Base-by-base conservation (phyloP, 2,329 filamentous ascomycete species). In the Sarocladium brachiariae region DNA sequence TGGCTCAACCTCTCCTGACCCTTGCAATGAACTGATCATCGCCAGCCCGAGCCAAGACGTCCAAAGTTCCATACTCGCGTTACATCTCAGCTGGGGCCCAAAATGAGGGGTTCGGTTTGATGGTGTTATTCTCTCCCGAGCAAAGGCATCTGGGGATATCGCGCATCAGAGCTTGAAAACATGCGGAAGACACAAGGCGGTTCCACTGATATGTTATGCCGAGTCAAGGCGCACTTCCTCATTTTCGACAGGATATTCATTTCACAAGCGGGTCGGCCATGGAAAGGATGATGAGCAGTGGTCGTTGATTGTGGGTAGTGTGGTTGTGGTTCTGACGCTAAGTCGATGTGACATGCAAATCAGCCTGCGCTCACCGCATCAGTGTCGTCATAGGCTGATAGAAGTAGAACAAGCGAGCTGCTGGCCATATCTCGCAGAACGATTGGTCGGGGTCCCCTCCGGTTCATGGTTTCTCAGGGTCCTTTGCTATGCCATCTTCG, bases 321-420 rank as follows among this genome's bases (percentile, higher is more conserved):
- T 19, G 39, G 23, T 19, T 23, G 6, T 4, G 9, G 18, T 13
- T 18, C 39, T 21, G 25, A 25, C 43, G 43, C 43, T 47, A 47
- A 33, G 16, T 4, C 16, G n/a, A 23, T 30, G n/a, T 47, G 43
- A 33, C 31, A 18, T 13, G 7, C 25, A 10, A 25, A 16, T 5
- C 16, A 13, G 18, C 10, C 16, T n/a, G 18, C 5, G 24, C 27
- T 47, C 43, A 47, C 43, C 43, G 43, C 43, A 47, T 47, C 27
- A 47, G 25, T 47, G 43, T 47, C 43, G 43, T 47, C 43, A 47
- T 47, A 21, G 43, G 43, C 21, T 19, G 27, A 47, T 21, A 47
- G 19, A 18, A 5, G 4, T 33, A 47, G n/a, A n/a, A n/a, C n/a
- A n/a, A n/a, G n/a, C n/a, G n/a, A n/a, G n/a, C n/a, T n/a, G n/a